phyloP scores from a whole-genome alignment of 2,329 filamentous ascomycete species.

The Fusarium fracticaudum region DNA sequence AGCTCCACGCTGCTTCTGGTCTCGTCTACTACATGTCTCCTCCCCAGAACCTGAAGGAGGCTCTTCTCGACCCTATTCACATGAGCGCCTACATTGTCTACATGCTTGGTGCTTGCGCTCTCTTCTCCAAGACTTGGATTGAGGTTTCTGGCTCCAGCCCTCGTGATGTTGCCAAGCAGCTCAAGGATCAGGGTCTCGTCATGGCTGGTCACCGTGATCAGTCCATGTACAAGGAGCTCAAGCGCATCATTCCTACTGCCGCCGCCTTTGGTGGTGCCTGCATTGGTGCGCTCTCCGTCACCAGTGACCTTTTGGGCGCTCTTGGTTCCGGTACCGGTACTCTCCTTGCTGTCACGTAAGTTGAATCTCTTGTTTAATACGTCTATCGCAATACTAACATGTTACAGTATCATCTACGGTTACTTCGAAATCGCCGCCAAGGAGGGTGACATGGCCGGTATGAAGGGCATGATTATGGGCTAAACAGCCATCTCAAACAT shows the following conservation, averaged over 20 bases:
- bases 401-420: constrained; percentile 92
- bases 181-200: constrained; percentile 99
- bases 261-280: constrained; percentile 98
- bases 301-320: constrained; percentile 94
- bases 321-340: constrained; percentile 98
- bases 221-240: constrained; percentile 99
- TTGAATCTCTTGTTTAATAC: constrained; percentile 49
- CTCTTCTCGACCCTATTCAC: constrained; percentile 95
- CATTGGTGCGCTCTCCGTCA: constrained; percentile 96
- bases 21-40: constrained; percentile 99
- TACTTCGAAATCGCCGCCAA: constrained; percentile 99
- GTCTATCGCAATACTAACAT: constrained; percentile 44
- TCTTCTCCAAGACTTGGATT: constrained; percentile 99
- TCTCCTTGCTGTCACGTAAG: constrained; percentile 96
- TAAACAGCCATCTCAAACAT: constrained; percentile 50
- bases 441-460: constrained; percentile 91
- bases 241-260: constrained; percentile 98
- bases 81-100: constrained; percentile 95
- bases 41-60: constrained; percentile 96
- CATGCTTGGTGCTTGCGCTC: constrained; percentile 96
- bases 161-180: constrained; percentile 97
- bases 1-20: constrained; percentile 92
- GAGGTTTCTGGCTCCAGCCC: constrained; percentile 98
- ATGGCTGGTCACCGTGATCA: constrained; percentile 99
- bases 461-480: constrained; percentile 79